Conservation (phyloP, 2,329 filamentous ascomycete genomes). For the Alternaria gaisen region DNA sequence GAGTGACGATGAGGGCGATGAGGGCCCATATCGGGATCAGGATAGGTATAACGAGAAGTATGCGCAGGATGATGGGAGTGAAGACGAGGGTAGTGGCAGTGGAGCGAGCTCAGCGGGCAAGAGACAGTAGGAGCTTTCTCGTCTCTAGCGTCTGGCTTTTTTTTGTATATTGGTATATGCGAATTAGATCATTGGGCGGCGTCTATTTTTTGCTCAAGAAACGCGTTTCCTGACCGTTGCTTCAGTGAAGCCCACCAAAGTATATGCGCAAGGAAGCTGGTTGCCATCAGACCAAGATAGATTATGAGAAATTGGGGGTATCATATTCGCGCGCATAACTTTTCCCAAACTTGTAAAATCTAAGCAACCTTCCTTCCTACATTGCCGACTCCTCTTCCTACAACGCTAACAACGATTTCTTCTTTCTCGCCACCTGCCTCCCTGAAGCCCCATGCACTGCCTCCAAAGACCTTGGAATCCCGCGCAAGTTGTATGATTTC, state of each 20-base stretch:
- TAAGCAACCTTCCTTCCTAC: constrained; percentile 87
- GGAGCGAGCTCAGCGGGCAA: constrained; percentile 33
- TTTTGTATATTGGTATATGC: constrained; percentile 4
- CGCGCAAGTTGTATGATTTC: constrained; percentile 81
- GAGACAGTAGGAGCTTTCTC: constrained; percentile 30
- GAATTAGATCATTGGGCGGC: constrained; percentile 29
- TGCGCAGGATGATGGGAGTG: constrained; percentile 29
- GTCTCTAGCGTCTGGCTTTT: neutral
- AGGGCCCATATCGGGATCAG: constrained; percentile 49
- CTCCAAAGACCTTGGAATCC: constrained; percentile 88
- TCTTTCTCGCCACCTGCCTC: constrained; percentile 61
- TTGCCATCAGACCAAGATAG: neutral
- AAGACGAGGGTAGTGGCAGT: constrained; percentile 35
- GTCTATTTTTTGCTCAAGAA: constrained; percentile 13
- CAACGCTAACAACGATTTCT: constrained; percentile 87
- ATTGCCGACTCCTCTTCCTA: constrained; percentile 92
- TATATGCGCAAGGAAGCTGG: neutral
- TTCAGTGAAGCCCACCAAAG: constrained; percentile 1
- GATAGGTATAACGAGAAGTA: constrained; percentile 47
- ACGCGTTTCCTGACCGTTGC: neutral
- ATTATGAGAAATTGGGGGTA: constrained; percentile 19
- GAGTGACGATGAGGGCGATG: constrained; percentile 53
- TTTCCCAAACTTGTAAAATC: constrained; percentile 4
- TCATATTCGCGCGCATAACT: constrained; percentile 21
- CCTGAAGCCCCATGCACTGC: constrained; percentile 88